Evolutionary conservation across 441 rosid species (phyloP).

Genomic region (Eugenia klotzschiana): DNA sequence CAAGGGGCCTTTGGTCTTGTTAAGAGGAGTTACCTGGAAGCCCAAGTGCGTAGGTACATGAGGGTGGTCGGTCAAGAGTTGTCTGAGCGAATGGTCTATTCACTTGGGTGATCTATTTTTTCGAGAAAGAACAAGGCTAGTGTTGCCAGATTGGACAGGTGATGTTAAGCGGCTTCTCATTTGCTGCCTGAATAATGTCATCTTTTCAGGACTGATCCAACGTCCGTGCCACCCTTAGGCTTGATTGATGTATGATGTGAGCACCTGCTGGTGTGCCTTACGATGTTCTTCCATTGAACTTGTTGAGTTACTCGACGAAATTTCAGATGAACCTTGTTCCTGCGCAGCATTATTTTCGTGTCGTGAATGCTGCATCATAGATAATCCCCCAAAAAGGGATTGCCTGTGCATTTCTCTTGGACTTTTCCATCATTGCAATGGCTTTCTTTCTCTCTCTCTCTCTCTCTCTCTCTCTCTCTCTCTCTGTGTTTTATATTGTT

Average conservation of each 20-base stretch:
- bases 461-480: neutral
- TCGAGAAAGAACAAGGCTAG: neutral
- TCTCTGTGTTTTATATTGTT: neutral
- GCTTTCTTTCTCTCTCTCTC: neutral
- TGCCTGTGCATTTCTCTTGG: neutral
- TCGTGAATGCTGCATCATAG: neutral
- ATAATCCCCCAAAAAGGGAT: neutral
- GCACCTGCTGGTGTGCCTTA: neutral
- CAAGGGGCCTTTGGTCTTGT: slow-evolving; percentile 16
- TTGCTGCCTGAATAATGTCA: neutral
- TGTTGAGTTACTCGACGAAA: neutral
- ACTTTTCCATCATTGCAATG: neutral
- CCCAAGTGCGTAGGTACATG: slow-evolving; percentile 37
- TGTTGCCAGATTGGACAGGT: neutral
- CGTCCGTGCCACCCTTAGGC: neutral
- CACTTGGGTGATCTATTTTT: slow-evolving; percentile 21
- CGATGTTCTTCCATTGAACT: neutral
- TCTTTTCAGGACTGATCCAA: neutral
- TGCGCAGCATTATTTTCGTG: neutral
- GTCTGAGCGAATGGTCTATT: slow-evolving; percentile 51
- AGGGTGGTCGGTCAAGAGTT: slow-evolving; percentile 52
- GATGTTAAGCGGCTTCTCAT: neutral
- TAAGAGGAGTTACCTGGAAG: slow-evolving; percentile 27
- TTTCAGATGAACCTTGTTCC: neutral
- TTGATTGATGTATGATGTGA: neutral